Percentiles rank a stretch among this genome's conserved stretches.
phyloP scores from a whole-genome alignment of 2,329 filamentous ascomycete genomes.

The Neofusicoccum parvum region DNA sequence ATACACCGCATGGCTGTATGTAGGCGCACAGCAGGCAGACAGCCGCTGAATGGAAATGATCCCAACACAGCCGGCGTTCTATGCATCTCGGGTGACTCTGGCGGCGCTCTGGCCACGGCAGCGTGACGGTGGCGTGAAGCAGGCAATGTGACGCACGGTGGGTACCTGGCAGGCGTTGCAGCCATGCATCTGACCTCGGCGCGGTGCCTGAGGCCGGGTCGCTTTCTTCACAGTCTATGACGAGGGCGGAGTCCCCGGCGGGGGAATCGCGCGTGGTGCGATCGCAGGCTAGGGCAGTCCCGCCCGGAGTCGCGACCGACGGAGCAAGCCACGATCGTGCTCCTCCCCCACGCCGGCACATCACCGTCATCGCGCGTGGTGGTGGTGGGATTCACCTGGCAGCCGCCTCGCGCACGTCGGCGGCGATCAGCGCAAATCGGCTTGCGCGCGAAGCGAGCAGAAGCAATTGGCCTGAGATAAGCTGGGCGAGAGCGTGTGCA shows the following conservation, averaged over 20 bases:
- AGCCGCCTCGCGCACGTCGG: background rate
- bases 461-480: constrained; percentile 12
- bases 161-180: constrained; percentile 14
- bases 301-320: constrained; percentile 4
- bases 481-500: background rate
- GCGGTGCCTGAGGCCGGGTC: background rate
- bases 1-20: constrained; percentile 19
- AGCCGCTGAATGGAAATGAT: constrained; percentile 11
- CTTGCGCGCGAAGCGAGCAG: constrained; percentile 3
- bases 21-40: constrained; percentile 12
- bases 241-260: constrained; percentile 11
- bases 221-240: background rate
- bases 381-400: background rate
- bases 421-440: background rate
- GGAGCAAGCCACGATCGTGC: background rate
- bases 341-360: background rate
- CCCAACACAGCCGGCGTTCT: background rate
- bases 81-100: constrained; percentile 3
- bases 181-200: constrained; percentile 13
- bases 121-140: constrained; percentile 17
- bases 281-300: background rate
- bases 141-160: constrained; percentile 5
- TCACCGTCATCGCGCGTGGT: constrained; percentile 1
- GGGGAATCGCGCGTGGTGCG: background rate
- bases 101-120: constrained; percentile 4